Percentiles rank a stretch among this genome's conserved stretches.
Evolutionary conservation across 2,329 filamentous ascomycete genomes (phyloP).

Genomic region (Knufia petricola): DNA sequence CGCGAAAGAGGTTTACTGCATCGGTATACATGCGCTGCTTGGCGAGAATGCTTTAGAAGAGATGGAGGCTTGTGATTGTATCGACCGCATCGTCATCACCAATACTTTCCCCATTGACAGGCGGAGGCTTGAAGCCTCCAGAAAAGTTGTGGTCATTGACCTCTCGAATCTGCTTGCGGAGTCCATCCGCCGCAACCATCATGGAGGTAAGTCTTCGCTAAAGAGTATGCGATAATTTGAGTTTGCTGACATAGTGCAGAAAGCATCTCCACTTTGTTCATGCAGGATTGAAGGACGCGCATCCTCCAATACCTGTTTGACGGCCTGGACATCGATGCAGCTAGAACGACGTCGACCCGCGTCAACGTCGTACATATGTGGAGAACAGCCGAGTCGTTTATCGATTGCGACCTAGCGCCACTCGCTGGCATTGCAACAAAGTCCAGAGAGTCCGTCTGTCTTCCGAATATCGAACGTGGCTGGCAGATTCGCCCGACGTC

Average conservation of each 20-base stretch:
- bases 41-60: constrained; percentile 81
- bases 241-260: constrained; percentile 21
- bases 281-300: constrained; percentile 38
- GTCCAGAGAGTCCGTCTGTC: too few species aligned
- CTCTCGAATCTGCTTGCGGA: constrained; percentile 81
- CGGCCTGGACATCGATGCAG: too few species aligned
- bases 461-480: too few species aligned
- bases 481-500: too few species aligned
- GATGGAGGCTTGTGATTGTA: constrained; percentile 84
- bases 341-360: too few species aligned
- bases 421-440: too few species aligned
- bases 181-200: constrained; percentile 90
- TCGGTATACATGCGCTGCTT: constrained; percentile 93
- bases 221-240: constrained; percentile 31
- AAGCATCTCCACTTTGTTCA: constrained; percentile 48
- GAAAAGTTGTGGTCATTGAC: constrained; percentile 83
- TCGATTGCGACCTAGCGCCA: too few species aligned
- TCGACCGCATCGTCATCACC: constrained; percentile 87
- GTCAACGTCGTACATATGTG: too few species aligned
- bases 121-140: constrained; percentile 58
- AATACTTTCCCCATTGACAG: constrained; percentile 90
- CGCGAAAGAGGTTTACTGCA: constrained; percentile 92
- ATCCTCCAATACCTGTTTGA: neutral
- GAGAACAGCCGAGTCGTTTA: too few species aligned
- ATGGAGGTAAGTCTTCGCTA: constrained; percentile 69